Percentiles rank a stretch among this genome's conserved stretches.
phyloP scores from a whole-genome alignment of 352 stramenopile genomes.

The Peronospora farinosa region DNA sequence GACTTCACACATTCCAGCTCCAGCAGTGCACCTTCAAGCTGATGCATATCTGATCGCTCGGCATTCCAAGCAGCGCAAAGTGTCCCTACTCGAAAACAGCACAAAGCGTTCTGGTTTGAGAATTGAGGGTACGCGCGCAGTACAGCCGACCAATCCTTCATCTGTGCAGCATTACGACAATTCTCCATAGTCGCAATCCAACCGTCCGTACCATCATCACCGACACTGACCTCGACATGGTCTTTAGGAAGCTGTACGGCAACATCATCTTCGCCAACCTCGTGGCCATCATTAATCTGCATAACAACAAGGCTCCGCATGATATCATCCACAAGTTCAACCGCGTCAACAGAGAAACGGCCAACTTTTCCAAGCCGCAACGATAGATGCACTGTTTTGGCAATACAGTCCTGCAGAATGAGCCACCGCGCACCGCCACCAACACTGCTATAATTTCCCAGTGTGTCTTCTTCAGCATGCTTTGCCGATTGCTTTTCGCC shows the following conservation, averaged over 20 bases:
- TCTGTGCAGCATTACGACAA: conserved; percentile 50
- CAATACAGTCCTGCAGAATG: conserved; percentile 67
- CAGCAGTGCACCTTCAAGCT: conserved; percentile 64
- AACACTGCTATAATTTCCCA: conserved; percentile 56
- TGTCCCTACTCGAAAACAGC: conserved; percentile 57
- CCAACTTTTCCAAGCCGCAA: conserved; percentile 58
- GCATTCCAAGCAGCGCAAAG: conserved; percentile 76
- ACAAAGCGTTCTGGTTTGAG: conserved; percentile 44
- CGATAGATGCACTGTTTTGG: conserved; percentile 68
- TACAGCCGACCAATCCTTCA: conserved; percentile 61
- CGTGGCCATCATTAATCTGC: conserved; percentile 66
- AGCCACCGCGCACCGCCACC: conserved; percentile 59
- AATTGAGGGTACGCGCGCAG: conserved; percentile 59
- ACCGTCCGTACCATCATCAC: conserved; percentile 28
- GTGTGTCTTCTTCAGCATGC: conserved; percentile 59
- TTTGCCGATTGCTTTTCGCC: conserved; percentile 62
- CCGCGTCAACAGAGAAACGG: conserved; percentile 54
- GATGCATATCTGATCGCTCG: conserved; percentile 78
- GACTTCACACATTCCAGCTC: conserved; percentile 49
- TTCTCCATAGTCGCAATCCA: conserved; percentile 66
- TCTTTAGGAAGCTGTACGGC: conserved; percentile 18
- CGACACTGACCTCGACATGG: conserved; percentile 11
- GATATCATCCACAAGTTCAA: conserved; percentile 77
- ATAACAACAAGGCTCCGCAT: conserved; percentile 66
- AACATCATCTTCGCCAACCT: conserved; percentile 41